Percentiles rank a stretch among this genome's conserved stretches.
Evolutionary conservation across 768 basidiomycete genomes (phyloP).

Genomic region (Neoboletus subvelutipes): DNA sequence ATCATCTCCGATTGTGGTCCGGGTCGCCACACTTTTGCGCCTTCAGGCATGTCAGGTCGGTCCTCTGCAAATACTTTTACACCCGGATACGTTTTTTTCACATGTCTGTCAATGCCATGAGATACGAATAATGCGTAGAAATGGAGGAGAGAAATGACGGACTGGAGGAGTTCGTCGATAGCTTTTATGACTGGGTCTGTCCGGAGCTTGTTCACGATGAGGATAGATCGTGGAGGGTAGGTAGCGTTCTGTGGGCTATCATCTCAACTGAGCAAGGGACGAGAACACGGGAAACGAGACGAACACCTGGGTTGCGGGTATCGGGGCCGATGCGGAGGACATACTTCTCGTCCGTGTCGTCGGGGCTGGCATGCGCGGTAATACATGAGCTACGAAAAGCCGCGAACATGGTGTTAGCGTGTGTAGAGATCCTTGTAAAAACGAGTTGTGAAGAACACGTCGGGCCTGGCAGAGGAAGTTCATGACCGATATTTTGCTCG

Average conservation of each 20-base stretch:
- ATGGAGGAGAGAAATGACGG: constrained; percentile 22
- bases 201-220: constrained; percentile 79
- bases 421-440: constrained; percentile 9
- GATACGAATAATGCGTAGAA: not conserved
- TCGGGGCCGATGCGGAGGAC: constrained; percentile 13
- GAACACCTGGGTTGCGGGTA: constrained; percentile 18
- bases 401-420: constrained; percentile 3
- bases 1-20: constrained; percentile 60
- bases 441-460: constrained; percentile 25
- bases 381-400: not conserved
- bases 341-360: constrained; percentile 10
- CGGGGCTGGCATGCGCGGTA: not conserved
- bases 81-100: constrained; percentile 54
- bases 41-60: constrained; percentile 61
- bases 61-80: constrained; percentile 69
- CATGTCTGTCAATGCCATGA: constrained; percentile 44
- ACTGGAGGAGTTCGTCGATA: constrained; percentile 74
- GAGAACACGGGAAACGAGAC: constrained; percentile 11
- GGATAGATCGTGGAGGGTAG: constrained; percentile 57
- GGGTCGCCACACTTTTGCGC: constrained; percentile 61
- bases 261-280: constrained; percentile 26
- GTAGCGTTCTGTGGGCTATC: constrained; percentile 24
- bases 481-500: constrained; percentile 13
- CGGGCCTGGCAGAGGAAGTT: constrained; percentile 20
- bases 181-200: constrained; percentile 76